A percentile compares a stretch with the other conserved stretches of the same genome.
phyloP scores from a whole-genome alignment of 768 basidiomycete genomes.

The Cystoderma amianthinum region DNA sequence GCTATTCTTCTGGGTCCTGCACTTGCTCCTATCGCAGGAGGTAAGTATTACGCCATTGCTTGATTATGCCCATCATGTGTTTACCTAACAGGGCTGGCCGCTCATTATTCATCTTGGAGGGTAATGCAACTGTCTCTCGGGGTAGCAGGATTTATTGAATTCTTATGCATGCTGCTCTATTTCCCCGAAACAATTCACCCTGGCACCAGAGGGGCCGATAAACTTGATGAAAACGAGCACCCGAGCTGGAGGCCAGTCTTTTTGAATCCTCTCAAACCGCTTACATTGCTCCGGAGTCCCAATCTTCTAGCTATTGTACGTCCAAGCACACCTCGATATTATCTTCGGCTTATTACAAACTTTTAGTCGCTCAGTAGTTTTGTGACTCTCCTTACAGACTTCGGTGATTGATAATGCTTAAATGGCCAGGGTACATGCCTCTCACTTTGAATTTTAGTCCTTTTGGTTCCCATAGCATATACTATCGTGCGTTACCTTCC shows the following conservation, averaged over 20 bases:
- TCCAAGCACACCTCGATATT: neutral
- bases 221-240: too few species aligned
- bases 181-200: conserved; percentile 38
- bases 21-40: too few species aligned
- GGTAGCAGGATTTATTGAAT: too few species aligned
- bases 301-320: too few species aligned
- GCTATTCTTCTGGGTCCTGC: conserved; percentile 45
- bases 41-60: conserved; percentile 47
- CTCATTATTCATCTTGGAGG: conserved; percentile 24
- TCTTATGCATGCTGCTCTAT: too few species aligned
- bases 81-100: too few species aligned
- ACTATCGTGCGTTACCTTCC: too few species aligned
- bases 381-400: neutral
- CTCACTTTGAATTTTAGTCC: too few species aligned
- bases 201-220: conserved; percentile 18
- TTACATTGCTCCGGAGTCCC: neutral
- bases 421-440: conserved; percentile 41
- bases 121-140: too few species aligned
- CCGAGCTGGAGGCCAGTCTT: too few species aligned
- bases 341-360: neutral
- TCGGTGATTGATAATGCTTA: conserved; percentile 1
- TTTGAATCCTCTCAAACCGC: neutral
- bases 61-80: conserved; percentile 36
- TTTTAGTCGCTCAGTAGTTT: neutral
- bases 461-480: too few species aligned